Percentiles rank a stretch among this genome's conserved stretches.
Conservation (phyloP, 78 protist genomes). For the Dictyostelium purpureum region DNA sequence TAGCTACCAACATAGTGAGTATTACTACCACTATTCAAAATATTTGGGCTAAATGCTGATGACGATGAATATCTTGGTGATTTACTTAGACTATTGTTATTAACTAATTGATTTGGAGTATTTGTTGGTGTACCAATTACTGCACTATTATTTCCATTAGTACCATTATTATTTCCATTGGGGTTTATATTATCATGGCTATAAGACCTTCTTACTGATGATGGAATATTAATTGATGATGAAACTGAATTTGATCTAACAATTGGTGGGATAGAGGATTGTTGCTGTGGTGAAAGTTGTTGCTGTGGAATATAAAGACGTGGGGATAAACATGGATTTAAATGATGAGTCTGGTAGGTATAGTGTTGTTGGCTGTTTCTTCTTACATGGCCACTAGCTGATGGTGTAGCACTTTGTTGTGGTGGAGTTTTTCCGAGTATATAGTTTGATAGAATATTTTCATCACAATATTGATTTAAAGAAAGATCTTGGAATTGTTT, state of each 20-base stretch:
- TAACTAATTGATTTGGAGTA: background rate
- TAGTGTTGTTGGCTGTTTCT: background rate
- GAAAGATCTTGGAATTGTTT: conserved; percentile 53
- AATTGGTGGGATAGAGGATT: background rate
- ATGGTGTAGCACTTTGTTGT: background rate
- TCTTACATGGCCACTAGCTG: background rate
- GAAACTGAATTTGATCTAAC: conserved; percentile 17
- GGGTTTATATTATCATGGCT: background rate
- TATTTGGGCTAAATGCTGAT: background rate
- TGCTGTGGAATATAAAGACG: background rate
- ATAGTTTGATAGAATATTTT: background rate
- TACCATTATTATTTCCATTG: background rate
- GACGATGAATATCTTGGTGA: background rate
- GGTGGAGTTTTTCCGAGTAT: background rate
- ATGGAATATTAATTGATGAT: conserved; percentile 1
- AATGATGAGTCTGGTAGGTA: conserved; percentile 2
- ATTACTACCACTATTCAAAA: background rate
- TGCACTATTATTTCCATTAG: background rate
- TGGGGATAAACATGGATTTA: conserved; percentile 4
- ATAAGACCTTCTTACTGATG: conserved; percentile 7
- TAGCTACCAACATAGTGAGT: too few species aligned
- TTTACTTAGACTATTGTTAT: background rate
- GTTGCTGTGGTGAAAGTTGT: background rate
- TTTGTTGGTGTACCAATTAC: background rate
- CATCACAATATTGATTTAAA: conserved; percentile 37